Evolutionary conservation across 2,329 filamentous ascomycete genomes (phyloP).

Genomic region (Fusarium armeniacum): DNA sequence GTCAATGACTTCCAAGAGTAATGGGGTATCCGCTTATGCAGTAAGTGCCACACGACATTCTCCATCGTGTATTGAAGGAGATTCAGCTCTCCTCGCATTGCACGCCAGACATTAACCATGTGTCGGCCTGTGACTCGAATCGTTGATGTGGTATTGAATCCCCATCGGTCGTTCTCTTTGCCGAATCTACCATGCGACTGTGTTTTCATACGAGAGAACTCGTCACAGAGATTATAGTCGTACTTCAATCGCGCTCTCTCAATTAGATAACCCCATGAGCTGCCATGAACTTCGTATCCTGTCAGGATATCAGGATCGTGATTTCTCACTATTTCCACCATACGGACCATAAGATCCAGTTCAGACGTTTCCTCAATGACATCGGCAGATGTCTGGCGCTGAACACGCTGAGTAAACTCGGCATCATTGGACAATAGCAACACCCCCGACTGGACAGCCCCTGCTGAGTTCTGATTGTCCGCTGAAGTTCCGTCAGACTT

Average conservation of each 20-base stretch:
- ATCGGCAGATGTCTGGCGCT: slow-evolving; percentile 71
- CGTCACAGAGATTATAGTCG: slow-evolving; percentile 90
- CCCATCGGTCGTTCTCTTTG: slow-evolving; percentile 90
- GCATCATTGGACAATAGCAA: slow-evolving; percentile 77
- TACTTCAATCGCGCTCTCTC: slow-evolving; percentile 89
- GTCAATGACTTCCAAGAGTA: slow-evolving; percentile 86
- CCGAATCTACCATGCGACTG: slow-evolving; percentile 87
- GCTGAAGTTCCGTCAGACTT: slow-evolving; percentile 78
- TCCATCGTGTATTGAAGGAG: slow-evolving; percentile 96
- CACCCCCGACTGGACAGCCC: slow-evolving; percentile 75
- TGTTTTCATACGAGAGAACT: slow-evolving; percentile 89
- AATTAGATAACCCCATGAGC: slow-evolving; percentile 95
- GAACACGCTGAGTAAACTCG: slow-evolving; percentile 70
- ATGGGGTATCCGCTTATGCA: slow-evolving; percentile 89
- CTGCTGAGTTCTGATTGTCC: slow-evolving; percentile 60
- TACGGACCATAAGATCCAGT: slow-evolving; percentile 84
- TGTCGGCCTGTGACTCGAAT: slow-evolving; percentile 94
- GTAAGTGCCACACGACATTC: slow-evolving; percentile 91
- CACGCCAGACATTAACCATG: slow-evolving; percentile 97
- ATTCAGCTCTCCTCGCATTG: slow-evolving; percentile 93
- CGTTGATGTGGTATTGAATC: slow-evolving; percentile 92
- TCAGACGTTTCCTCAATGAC: slow-evolving; percentile 83
- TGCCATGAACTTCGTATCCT: slow-evolving; percentile 93
- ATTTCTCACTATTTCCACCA: slow-evolving; percentile 86
- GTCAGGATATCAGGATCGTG: slow-evolving; percentile 94